Percentiles rank a stretch among this genome's conserved stretches.
These are phyloP conservation scores for Mycena metata DNA, from an alignment of 768 basidiomycete species.

Conservation along the genomic window DNA sequence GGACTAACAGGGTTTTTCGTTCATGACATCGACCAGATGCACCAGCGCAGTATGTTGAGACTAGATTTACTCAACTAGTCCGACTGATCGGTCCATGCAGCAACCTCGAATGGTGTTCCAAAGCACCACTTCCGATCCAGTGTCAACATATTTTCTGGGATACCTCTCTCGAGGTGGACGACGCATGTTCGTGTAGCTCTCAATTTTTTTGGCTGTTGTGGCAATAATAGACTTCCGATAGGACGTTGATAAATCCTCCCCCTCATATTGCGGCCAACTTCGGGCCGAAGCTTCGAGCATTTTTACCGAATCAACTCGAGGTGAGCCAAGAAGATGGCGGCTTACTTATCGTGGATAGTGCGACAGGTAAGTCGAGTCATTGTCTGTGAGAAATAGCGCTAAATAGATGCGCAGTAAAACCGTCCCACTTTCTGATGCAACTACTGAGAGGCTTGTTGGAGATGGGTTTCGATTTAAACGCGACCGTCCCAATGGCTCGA, in stretches of 20 bases:
- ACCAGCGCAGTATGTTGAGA: slow-evolving; percentile 62
- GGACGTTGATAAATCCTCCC: slow-evolving; percentile 60
- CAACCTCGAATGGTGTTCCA: slow-evolving; percentile 79
- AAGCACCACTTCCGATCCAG: slow-evolving; percentile 60
- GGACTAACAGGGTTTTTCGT: slow-evolving; percentile 73
- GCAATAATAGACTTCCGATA: neutral
- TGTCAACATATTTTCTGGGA: slow-evolving; percentile 73
- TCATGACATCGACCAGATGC: slow-evolving; percentile 72
- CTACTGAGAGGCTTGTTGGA: slow-evolving; percentile 70
- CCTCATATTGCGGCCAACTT: slow-evolving; percentile 56
- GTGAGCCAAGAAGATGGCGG: slow-evolving; percentile 53
- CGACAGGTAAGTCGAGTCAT: slow-evolving; percentile 47
- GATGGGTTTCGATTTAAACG: slow-evolving; percentile 73
- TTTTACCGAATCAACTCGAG: slow-evolving; percentile 57
- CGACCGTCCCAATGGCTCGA: slow-evolving; percentile 72
- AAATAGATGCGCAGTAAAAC: slow-evolving; percentile 56
- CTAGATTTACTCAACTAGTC: neutral
- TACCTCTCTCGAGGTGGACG: slow-evolving; percentile 74
- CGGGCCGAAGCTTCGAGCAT: slow-evolving; percentile 53
- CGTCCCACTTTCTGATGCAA: slow-evolving; percentile 70
- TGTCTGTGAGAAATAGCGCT: neutral
- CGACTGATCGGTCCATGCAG: slow-evolving; percentile 48
- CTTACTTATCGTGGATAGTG: slow-evolving; percentile 62
- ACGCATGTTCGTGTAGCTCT: slow-evolving; percentile 56
- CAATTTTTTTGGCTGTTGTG: slow-evolving; percentile 45